A percentile compares a stretch with the other conserved stretches of the same genome.
Evolutionary conservation across 768 basidiomycete species (phyloP).

Genomic region (Aureoboletus auriporus): DNA sequence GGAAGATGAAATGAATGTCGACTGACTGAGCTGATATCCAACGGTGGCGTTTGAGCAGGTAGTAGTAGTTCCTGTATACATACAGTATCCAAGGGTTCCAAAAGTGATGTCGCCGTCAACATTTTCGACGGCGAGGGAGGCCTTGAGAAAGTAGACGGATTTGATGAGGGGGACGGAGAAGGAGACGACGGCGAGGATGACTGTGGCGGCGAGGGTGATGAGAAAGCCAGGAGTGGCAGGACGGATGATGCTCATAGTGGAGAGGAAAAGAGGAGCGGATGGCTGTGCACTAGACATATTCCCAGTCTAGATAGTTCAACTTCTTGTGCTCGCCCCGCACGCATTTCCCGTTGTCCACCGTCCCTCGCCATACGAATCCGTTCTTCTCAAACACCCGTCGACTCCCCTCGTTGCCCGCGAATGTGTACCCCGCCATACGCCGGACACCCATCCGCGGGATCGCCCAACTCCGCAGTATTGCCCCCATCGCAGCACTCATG

Average conservation of each 20-base stretch:
- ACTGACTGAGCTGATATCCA: conserved; percentile 85
- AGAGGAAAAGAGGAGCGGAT: background rate
- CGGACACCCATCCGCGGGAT: conserved; percentile 61
- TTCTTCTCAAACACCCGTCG: conserved; percentile 64
- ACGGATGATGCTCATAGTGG: conserved; percentile 59
- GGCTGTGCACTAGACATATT: conserved; percentile 12
- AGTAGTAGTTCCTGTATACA: conserved; percentile 48
- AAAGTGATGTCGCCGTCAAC: conserved; percentile 67
- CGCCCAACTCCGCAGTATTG: conserved; percentile 55
- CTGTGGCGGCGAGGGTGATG: conserved; percentile 73
- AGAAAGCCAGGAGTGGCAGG: conserved; percentile 91
- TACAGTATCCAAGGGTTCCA: conserved; percentile 88
- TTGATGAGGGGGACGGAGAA: conserved; percentile 92
- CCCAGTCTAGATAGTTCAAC: conserved; percentile 36
- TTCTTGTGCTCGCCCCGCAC: conserved; percentile 36
- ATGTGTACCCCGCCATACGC: conserved; percentile 41
- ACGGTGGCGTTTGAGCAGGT: conserved; percentile 79
- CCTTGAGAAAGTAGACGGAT: conserved; percentile 85
- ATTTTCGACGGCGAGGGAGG: conserved; percentile 46
- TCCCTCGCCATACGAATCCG: conserved; percentile 44
- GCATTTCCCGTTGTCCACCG: conserved; percentile 35
- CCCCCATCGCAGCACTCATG: conserved; percentile 62
- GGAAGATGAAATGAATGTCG: background rate
- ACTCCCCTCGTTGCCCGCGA: conserved; percentile 56
- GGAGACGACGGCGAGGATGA: conserved; percentile 78